These are phyloP conservation scores for Boletus rex-veris DNA, from an alignment of 768 basidiomycete genomes.

Conservation along the genomic window DNA sequence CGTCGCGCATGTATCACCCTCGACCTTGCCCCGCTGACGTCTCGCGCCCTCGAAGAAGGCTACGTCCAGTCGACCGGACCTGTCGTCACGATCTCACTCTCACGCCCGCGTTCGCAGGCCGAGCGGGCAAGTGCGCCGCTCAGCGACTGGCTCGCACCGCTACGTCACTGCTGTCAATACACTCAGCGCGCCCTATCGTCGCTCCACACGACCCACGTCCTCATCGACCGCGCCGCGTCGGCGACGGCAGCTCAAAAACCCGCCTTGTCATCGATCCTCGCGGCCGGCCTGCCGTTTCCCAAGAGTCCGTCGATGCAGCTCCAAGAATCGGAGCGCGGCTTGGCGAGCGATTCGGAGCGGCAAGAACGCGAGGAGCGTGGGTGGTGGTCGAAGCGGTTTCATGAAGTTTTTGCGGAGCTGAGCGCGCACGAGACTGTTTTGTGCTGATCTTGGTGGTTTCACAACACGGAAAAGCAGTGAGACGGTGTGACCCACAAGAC, in stretches of 20 bases:
- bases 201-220: slow-evolving; percentile 23
- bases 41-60: slow-evolving; percentile 38
- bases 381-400: slow-evolving; percentile 71
- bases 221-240: slow-evolving; percentile 26
- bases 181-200: slow-evolving; percentile 43
- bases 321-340: slow-evolving; percentile 31
- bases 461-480: too few species aligned
- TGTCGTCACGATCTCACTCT: slow-evolving; percentile 36
- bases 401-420: slow-evolving; percentile 57
- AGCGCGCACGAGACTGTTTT: slow-evolving; percentile 27
- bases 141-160: slow-evolving; percentile 45
- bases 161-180: slow-evolving; percentile 49
- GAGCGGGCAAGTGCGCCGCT: not conserved
- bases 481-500: too few species aligned
- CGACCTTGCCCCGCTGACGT: slow-evolving; percentile 48
- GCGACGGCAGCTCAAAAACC: slow-evolving; percentile 33
- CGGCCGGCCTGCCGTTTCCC: slow-evolving; percentile 54
- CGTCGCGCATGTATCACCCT: slow-evolving; percentile 37
- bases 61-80: slow-evolving; percentile 32
- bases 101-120: slow-evolving; percentile 7
- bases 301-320: slow-evolving; percentile 71
- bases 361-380: slow-evolving; percentile 66
- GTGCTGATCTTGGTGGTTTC: not conserved
- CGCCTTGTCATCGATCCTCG: slow-evolving; percentile 36
- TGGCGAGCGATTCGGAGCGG: slow-evolving; percentile 27